phyloP scores from a whole-genome alignment of 2,329 filamentous ascomycete genomes.

The Trichoderma sp. region DNA sequence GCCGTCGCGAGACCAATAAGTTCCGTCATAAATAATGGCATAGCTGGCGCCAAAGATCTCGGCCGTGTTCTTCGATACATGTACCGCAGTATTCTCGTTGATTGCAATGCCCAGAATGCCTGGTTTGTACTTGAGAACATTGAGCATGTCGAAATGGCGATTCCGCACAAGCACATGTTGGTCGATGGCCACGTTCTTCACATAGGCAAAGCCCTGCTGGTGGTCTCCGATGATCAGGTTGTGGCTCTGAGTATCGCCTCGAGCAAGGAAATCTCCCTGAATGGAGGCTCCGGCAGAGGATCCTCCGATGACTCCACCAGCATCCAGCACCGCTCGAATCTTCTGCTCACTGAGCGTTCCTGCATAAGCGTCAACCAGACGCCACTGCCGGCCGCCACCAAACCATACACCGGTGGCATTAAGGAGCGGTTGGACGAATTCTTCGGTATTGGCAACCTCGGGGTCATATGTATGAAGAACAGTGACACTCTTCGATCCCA shows the following conservation, averaged over 20 bases:
- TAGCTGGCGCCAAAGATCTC: conserved; percentile 14
- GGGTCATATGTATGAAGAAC: conserved; percentile 17
- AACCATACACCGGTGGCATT: conserved; percentile 19
- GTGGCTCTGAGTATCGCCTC: conserved; percentile 18
- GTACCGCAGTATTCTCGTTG: conserved; percentile 11
- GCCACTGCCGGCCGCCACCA: conserved; percentile 23
- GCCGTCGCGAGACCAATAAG: conserved; percentile 18
- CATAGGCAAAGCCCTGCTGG: conserved; percentile 20
- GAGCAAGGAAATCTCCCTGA: conserved; percentile 19
- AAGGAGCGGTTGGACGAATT: conserved; percentile 17
- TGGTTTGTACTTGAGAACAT: conserved; percentile 19
- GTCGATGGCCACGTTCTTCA: conserved; percentile 21
- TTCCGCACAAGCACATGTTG: conserved; percentile 20
- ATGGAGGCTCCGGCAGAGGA: conserved; percentile 20
- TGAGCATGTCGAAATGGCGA: conserved; percentile 14
- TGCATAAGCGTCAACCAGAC: conserved; percentile 16
- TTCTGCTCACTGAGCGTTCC: conserved; percentile 13
- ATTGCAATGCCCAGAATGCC: conserved; percentile 17
- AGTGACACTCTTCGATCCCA: conserved; percentile 14
- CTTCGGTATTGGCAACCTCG: conserved; percentile 13
- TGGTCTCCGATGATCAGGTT: conserved; percentile 19
- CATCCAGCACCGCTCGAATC: conserved; percentile 17
- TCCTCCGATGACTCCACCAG: conserved; percentile 13
- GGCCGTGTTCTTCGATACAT: conserved; percentile 13
- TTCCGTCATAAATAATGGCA: conserved; percentile 22